Evolutionary conservation across 176 grass and related monocot genomes (phyloP), one percentile per base, ranked within the genome.

Genomic region (Urochloa ruziziensis): DNA sequence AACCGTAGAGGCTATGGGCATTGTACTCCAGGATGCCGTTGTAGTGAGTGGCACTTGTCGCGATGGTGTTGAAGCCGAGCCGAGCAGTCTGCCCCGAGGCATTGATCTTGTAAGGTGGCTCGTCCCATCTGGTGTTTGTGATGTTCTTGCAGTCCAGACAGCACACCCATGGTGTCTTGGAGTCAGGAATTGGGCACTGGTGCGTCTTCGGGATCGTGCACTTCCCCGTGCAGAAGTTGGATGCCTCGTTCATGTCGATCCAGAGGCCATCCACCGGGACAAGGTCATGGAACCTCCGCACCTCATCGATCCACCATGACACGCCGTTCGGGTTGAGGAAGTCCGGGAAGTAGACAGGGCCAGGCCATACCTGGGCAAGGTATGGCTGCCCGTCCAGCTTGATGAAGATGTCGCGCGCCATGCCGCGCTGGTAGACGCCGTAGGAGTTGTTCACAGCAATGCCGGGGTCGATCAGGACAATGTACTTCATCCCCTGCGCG

Each of bases 191-290:
- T 0, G 93, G 93, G 79, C 96, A 98, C 11, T 13, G 10, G 39
- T 94, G 93, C 0, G 62, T 91, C 32, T 67, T 95, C 10, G 93
- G 96, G 14, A 98, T 78, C 1, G 79, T 81, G 75, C 96, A 98
- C 68, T 98, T 93, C 28, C 96, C 96, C 1, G 91, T 98, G 53
- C 96, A 98, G 58, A 98, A 98, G 66, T 98, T 98, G 29, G 96
- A 98, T 27, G 78, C 96, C 86, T 98, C 96, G 7, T 98, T 98
- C 96, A 98, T 98, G 75, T 98, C 96, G 7, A 98, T 98, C 96
- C 96, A 98, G 10, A 98, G 84, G 40, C 96, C 93, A 12, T 95
- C 93, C 1, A 95, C 93, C 0, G 96, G 93, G 4, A 98, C 96
- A 13, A 98, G 83, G 0, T 95, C 82, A 60, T 98, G 93, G 59